Conservation (phyloP, 495 filamentous ascomycete genomes). For the Hyaloscypha bicolor region DNA sequence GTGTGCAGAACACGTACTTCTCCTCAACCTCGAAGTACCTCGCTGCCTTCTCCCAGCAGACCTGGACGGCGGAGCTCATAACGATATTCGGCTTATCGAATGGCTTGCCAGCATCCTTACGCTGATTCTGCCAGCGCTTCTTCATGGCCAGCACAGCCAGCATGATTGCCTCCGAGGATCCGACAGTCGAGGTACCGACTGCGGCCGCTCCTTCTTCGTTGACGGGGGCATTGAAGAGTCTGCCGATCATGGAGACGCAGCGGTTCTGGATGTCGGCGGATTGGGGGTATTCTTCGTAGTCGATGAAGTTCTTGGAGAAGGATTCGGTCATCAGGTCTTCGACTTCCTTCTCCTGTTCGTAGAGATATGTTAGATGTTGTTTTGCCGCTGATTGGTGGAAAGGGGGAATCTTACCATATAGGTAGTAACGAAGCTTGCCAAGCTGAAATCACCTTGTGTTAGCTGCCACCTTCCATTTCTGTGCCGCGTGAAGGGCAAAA, state of each 20-base stretch:
- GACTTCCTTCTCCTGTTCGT: conserved; percentile 70
- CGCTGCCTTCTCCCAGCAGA: conserved; percentile 96
- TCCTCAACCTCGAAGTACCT: conserved; percentile 94
- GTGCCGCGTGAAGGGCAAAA: not conserved
- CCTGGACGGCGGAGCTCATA: conserved; percentile 92
- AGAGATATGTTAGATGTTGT: conserved; percentile 1
- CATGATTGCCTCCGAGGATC: conserved; percentile 90
- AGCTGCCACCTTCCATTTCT: conserved; percentile 3
- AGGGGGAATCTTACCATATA: conserved; percentile 64
- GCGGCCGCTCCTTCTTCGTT: conserved; percentile 53
- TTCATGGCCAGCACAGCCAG: conserved; percentile 91
- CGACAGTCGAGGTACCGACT: conserved; percentile 84
- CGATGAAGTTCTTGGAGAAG: conserved; percentile 91
- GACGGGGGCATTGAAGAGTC: conserved; percentile 75
- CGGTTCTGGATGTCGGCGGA: conserved; percentile 89
- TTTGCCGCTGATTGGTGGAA: not conserved
- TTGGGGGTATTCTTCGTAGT: conserved; percentile 91
- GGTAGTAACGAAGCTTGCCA: conserved; percentile 83
- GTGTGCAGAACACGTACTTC: conserved; percentile 82
- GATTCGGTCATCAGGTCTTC: conserved; percentile 89
- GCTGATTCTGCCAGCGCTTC: conserved; percentile 88
- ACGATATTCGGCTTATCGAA: conserved; percentile 79
- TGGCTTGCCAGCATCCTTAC: conserved; percentile 75
- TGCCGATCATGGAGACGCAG: conserved; percentile 91
- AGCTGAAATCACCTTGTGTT: conserved; percentile 40